Percentiles rank a stretch among this genome's conserved stretches.
phyloP scores from a whole-genome alignment of 305 asterid species.

The Fraxinus greggii region DNA sequence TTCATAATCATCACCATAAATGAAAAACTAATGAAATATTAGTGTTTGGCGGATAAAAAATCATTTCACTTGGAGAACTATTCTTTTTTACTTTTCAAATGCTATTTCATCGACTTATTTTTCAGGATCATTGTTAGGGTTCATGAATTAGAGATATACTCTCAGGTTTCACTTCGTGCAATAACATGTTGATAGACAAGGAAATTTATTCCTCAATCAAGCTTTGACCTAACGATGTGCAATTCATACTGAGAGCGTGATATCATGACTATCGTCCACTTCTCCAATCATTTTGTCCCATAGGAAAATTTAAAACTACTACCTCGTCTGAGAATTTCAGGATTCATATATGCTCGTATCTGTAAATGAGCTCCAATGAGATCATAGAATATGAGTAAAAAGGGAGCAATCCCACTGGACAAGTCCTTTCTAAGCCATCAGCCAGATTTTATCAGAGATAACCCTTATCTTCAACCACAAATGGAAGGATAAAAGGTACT shows the following conservation, averaged over 20 bases:
- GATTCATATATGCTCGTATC: not conserved
- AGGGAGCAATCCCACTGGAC: constrained; percentile 7
- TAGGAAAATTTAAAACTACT: not conserved
- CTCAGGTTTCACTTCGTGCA: not conserved
- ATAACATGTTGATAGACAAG: not conserved
- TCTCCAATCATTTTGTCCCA: not conserved
- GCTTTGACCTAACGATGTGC: not conserved
- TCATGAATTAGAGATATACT: not conserved
- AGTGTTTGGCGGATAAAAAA: not conserved
- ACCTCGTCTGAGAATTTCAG: not conserved
- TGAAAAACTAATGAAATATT: not conserved
- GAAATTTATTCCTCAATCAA: not conserved
- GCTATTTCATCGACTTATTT: not conserved
- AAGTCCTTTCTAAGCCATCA: not conserved
- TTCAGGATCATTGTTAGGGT: not conserved
- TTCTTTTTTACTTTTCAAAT: not conserved
- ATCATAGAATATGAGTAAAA: not conserved
- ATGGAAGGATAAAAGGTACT: not conserved
- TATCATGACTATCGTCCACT: not conserved
- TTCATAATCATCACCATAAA: not conserved
- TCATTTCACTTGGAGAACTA: not conserved
- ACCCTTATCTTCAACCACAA: not conserved
- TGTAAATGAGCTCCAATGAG: not conserved
- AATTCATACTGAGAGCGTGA: not conserved
- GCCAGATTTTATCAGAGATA: not conserved